A percentile compares a stretch with the other conserved stretches of the same genome.
Evolutionary conservation across 176 grass and related monocot genomes (phyloP).

Genomic region (Rhynchospora tenuis): DNA sequence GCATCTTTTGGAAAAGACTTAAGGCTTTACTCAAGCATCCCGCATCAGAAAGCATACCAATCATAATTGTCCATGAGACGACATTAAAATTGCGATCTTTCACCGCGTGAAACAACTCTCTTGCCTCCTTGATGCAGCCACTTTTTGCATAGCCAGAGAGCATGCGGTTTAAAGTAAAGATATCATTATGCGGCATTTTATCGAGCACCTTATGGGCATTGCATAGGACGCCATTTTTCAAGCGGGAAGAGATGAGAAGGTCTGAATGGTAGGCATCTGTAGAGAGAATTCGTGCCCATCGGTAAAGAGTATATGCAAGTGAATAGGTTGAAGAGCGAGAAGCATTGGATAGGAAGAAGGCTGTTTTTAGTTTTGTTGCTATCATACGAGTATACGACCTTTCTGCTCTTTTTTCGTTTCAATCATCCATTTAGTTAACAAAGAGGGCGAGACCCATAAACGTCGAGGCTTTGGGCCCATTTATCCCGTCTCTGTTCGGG

Average conservation of each 20-base stretch:
- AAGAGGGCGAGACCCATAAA: not conserved
- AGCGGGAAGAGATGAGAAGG: conserved; percentile 8
- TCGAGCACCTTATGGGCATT: conserved; percentile 47
- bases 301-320: too few relatives aligned
- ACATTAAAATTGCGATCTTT: conserved; percentile 20
- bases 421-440: too few relatives aligned
- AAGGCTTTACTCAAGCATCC: conserved; percentile 32
- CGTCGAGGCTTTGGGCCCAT: too few relatives aligned
- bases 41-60: conserved; percentile 18
- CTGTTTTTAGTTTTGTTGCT: too few relatives aligned
- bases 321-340: too few relatives aligned
- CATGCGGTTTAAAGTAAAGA: conserved; percentile 46
- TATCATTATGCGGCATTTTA: conserved; percentile 41
- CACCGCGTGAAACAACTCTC: conserved; percentile 31
- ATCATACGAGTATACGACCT: too few relatives aligned
- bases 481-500: too few relatives aligned
- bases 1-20: conserved; percentile 53
- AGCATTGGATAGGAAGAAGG: too few relatives aligned
- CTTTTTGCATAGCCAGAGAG: conserved; percentile 41
- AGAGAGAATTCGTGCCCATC: too few relatives aligned
- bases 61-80: conserved; percentile 78
- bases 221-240: conserved; percentile 24
- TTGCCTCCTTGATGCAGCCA: conserved; percentile 31
- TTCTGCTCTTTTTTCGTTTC: too few relatives aligned
- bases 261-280: conserved; percentile 33